A percentile compares a stretch with the other conserved stretches of the same genome.
Evolutionary conservation across 306 rosid species (phyloP).

Genomic region (Cicer arietinum): DNA sequence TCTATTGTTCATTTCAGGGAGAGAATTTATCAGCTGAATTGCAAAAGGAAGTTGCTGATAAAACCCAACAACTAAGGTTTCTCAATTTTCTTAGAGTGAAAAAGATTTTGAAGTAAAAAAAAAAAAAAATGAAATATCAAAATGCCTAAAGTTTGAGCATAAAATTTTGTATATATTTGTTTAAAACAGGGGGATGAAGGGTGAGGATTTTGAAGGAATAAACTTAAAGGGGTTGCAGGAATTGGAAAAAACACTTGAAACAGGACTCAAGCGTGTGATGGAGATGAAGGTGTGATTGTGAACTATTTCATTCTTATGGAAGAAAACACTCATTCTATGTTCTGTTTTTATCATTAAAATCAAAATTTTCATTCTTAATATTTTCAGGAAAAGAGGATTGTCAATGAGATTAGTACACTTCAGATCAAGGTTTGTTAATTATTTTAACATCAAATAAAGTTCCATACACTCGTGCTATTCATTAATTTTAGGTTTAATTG

Average conservation of each 20-base stretch:
- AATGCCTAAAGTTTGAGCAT: neutral
- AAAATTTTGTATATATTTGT: neutral
- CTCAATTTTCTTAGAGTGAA: neutral
- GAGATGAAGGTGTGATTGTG: conserved; percentile 40
- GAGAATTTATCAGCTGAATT: conserved; percentile 21
- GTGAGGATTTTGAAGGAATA: conserved; percentile 45
- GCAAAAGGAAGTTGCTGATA: conserved; percentile 40
- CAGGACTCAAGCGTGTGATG: conserved; percentile 33
- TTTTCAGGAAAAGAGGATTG: conserved; percentile 35
- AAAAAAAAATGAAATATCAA: neutral
- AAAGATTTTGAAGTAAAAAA: neutral
- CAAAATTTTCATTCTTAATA: neutral
- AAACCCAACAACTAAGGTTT: conserved; percentile 44
- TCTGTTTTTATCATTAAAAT: neutral
- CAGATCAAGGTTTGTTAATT: conserved; percentile 38
- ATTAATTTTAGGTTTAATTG: too few relatives aligned
- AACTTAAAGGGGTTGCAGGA: conserved; percentile 34
- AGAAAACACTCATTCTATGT: neutral
- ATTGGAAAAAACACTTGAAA: conserved; percentile 38
- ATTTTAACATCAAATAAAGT: neutral
- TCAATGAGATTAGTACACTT: conserved; percentile 26
- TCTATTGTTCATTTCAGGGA: conserved; percentile 13
- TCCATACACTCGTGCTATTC: too few relatives aligned
- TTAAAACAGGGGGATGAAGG: conserved; percentile 37
- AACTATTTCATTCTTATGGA: neutral